Conservation (phyloP, 768 basidiomycete species). For the Boletus tomentosulus region DNA sequence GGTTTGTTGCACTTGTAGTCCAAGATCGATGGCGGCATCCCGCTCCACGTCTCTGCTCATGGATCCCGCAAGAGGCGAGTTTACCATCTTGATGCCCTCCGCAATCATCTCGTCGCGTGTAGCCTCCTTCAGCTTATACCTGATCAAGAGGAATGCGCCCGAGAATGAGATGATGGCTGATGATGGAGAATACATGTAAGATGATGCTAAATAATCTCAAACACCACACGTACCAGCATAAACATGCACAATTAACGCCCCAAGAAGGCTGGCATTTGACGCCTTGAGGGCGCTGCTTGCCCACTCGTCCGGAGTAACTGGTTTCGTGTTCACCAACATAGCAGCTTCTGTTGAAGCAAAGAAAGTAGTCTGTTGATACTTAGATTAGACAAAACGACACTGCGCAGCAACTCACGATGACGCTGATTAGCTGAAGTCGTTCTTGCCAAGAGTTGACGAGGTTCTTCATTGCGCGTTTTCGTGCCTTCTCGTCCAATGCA, state of each 20-base stretch:
- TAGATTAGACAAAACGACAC: not conserved
- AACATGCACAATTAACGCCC: conserved; percentile 51
- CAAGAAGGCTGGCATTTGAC: conserved; percentile 46
- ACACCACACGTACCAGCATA: conserved; percentile 39
- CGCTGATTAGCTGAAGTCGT: conserved; percentile 54
- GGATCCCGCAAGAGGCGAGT: conserved; percentile 19
- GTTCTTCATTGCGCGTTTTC: conserved; percentile 43
- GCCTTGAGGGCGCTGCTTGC: conserved; percentile 21
- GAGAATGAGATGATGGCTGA: conserved; percentile 46
- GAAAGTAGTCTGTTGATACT: conserved; percentile 48
- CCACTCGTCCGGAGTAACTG: conserved; percentile 15
- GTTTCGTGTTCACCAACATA: conserved; percentile 44
- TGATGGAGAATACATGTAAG: not conserved
- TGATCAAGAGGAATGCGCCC: conserved; percentile 52
- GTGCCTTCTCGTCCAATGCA: conserved; percentile 41
- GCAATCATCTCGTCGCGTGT: conserved; percentile 42
- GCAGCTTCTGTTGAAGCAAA: conserved; percentile 57
- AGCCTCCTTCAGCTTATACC: conserved; percentile 53
- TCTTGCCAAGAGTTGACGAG: conserved; percentile 62
- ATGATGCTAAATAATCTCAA: not conserved
- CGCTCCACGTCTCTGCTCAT: conserved; percentile 11
- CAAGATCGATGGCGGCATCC: conserved; percentile 1
- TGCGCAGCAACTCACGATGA: conserved; percentile 43
- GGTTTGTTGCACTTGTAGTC: not conserved
- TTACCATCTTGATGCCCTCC: conserved; percentile 25